Conservation (phyloP, 2,329 filamentous ascomycete species). For the Epichloe sp. region DNA sequence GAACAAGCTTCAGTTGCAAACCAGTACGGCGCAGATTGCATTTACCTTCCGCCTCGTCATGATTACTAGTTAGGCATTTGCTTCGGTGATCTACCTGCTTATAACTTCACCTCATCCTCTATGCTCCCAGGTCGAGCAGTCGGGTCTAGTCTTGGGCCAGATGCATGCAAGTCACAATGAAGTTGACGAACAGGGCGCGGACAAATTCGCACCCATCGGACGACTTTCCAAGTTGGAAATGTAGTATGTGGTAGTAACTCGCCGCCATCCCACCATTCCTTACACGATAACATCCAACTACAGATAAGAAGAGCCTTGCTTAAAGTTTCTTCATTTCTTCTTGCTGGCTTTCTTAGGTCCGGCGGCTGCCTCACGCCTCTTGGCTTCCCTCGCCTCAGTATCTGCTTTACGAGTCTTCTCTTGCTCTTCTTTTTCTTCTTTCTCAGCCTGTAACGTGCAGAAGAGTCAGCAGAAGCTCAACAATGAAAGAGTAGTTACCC, state of each 20-base stretch:
- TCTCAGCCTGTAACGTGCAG: slow-evolving; percentile 34
- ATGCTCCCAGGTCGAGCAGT: too few relatives aligned
- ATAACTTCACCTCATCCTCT: too few relatives aligned
- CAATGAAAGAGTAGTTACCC: background rate
- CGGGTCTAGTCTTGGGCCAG: too few relatives aligned
- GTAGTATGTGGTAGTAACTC: background rate
- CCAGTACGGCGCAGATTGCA: too few relatives aligned
- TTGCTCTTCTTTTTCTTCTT: slow-evolving; percentile 40
- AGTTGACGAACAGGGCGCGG: too few relatives aligned
- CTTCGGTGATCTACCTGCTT: too few relatives aligned
- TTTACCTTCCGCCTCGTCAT: too few relatives aligned
- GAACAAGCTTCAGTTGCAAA: too few relatives aligned
- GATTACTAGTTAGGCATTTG: too few relatives aligned
- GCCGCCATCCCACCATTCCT: background rate
- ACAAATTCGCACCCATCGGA: background rate
- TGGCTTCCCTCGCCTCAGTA: slow-evolving; percentile 42
- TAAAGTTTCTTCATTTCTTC: slow-evolving; percentile 23
- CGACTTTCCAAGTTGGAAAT: background rate
- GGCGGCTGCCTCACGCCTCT: slow-evolving; percentile 39
- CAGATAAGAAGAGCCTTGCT: background rate
- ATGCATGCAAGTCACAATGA: too few relatives aligned
- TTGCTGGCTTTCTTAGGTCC: slow-evolving; percentile 36
- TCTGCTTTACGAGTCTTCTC: slow-evolving; percentile 36
- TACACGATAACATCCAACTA: background rate
- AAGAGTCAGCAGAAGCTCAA: slow-evolving; percentile 11